Evolutionary conservation across 2,329 filamentous ascomycete species (phyloP).

Genomic region (Zelopaecilomyces penicillatus): DNA sequence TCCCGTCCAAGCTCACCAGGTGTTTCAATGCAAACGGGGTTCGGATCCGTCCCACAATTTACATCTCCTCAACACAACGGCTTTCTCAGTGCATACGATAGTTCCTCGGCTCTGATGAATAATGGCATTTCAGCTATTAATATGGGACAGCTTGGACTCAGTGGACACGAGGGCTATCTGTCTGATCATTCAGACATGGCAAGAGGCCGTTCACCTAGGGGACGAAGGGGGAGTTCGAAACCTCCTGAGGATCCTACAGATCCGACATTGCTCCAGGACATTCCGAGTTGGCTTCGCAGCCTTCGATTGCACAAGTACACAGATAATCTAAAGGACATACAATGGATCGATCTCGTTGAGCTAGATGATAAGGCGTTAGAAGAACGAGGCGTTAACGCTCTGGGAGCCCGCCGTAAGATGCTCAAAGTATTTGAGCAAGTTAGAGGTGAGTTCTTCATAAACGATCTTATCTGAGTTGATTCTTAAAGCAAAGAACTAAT

Average conservation of each 20-base stretch:
- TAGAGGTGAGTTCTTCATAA: conserved; percentile 45
- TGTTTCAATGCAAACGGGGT: conserved; percentile 63
- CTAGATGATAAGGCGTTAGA: conserved; percentile 90
- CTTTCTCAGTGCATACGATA: conserved; percentile 83
- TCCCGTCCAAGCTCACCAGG: conserved; percentile 88
- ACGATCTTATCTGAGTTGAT: conserved; percentile 9
- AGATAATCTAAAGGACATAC: conserved; percentile 93
- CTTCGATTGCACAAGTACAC: conserved; percentile 97
- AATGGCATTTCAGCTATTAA: conserved; percentile 63
- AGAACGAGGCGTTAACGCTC: conserved; percentile 85
- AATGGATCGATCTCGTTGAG: conserved; percentile 88
- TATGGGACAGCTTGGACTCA: conserved; percentile 62
- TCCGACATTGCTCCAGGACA: conserved; percentile 80
- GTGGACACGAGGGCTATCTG: conserved; percentile 73
- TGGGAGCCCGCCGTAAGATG: conserved; percentile 95
- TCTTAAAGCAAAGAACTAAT: conserved; percentile 9
- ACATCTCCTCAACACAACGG: conserved; percentile 90
- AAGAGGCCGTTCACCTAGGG: conserved; percentile 84
- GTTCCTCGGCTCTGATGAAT: conserved; percentile 58
- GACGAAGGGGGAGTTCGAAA: conserved; percentile 89
- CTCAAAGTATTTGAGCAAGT: conserved; percentile 98
- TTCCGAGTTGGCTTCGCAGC: conserved; percentile 91
- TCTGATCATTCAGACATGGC: conserved; percentile 90
- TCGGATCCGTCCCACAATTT: conserved; percentile 61
- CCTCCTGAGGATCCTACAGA: conserved; percentile 97